Base-by-base conservation (phyloP, 306 rosid genomes). In the Cicer cuneatum region DNA sequence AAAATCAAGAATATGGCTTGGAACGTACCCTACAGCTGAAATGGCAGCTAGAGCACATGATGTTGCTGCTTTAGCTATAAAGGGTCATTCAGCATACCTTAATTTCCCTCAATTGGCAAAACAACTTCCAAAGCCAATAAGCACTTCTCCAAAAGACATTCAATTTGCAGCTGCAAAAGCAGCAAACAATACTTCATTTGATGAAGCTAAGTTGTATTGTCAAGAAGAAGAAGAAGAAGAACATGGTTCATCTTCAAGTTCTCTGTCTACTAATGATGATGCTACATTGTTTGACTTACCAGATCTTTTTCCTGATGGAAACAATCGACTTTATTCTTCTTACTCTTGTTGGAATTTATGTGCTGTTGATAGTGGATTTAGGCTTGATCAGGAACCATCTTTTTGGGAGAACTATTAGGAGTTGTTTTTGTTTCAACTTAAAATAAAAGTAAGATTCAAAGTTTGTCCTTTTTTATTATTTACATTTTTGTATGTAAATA, bases 31-130 rank as follows among this genome's bases (percentile, higher is more conserved):
- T 0, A 90, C 93, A 1, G 86, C 98, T 7, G 96, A 88, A 81
- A 93, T 93, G 98, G 98, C 98, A 6, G 98, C 98, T 1, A 76
- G 93, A 77, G 98, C 98, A 5, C 98, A 93, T 58, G 98, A 93
- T 81, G 97, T 89, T 14, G 98, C 98, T 0, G 90, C 98, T 35
- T 68, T 87, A 19, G 96, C 98, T 33, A 90, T 90, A 62, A 93
- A 93, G 65, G 98, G 98, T 15, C 37, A 70, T 18, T 84, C 96
- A 35, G 97, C 98, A 13, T 84, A 63, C 79, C 92, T 93, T 53
- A 93, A 93, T 75, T 93, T 93, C 78, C 98, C 98, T 9, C 82
- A 93, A 58, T 40, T 90, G 56, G 86, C 87, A 2, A 24, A 59
- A 6, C 53, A 58, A 1, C 92, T 93, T 67, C 98, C 98, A 15